phyloP scores from a whole-genome alignment of 2,329 filamentous ascomycete species.

The Colletotrichum sp. region DNA sequence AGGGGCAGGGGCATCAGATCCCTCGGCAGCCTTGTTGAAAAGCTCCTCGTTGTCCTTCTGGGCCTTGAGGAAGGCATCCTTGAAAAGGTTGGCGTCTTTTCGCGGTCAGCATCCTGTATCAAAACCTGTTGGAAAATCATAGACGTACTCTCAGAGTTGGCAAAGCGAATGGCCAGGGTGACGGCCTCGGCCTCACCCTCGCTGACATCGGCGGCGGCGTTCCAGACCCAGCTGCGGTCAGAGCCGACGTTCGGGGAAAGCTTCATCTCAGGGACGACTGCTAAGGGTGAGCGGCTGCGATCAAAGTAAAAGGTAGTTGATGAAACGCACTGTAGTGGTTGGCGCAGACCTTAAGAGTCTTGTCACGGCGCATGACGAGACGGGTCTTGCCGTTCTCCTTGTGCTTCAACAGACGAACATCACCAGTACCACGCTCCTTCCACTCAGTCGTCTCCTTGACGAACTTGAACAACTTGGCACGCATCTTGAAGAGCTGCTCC shows the following conservation, averaged over 20 bases:
- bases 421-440: conserved; percentile 98
- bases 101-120: conserved; percentile 27
- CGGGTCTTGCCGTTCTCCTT: conserved; percentile 98
- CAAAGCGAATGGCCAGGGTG: conserved; percentile 96
- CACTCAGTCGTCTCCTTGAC: conserved; percentile 90
- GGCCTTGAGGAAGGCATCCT: conserved; percentile 95
- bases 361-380: conserved; percentile 98
- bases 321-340: conserved; percentile 92
- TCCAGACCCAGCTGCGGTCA: conserved; percentile 99
- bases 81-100: conserved; percentile 93
- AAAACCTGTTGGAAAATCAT: neutral
- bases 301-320: neutral
- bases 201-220: conserved; percentile 94
- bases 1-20: conserved; percentile 28
- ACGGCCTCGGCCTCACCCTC: conserved; percentile 97
- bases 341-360: conserved; percentile 99
- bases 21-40: conserved; percentile 60
- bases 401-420: conserved; percentile 96
- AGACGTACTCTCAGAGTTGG: conserved; percentile 91
- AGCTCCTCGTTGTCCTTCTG: conserved; percentile 94
- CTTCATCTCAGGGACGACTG: conserved; percentile 98
- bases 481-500: conserved; percentile 99
- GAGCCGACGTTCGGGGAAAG: conserved; percentile 97
- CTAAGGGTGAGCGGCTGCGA: conserved; percentile 24
- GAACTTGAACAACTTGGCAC: conserved; percentile 99